Base-by-base conservation (phyloP, 129 eudicot species). In the Dittrichia graveolens region DNA sequence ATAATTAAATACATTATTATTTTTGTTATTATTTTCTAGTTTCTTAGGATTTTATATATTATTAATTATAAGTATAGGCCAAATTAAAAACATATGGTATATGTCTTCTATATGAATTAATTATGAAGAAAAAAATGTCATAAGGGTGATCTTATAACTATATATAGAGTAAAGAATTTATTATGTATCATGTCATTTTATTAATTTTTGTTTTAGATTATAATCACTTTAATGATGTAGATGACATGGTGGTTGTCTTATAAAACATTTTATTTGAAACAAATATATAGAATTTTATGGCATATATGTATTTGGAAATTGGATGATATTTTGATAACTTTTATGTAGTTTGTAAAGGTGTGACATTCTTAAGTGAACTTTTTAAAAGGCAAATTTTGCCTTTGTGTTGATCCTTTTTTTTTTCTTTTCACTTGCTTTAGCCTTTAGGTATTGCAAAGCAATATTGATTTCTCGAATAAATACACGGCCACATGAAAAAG, bases 321-420 rank as follows among this genome's bases (percentile, higher is more conserved):
- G n/a, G 45, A 34, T 34, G 4, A 24, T 10, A 44, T 41, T 12
- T 54, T 34, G 4, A 47, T 9, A 34, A 31, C 16, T 60, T 61
- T 46, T 35, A 44, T 74, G 54, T 64, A 56, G 75, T 40, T 76
- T 37, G 71, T 69, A 77, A 74, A 69, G 75, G 71, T 43, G 71
- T 43, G 43, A 49, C 76, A 77, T 69, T 77, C 58, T 63, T 53
- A 77, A 44, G 39, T 19, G 11, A 69, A 12, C 72, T 69, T 77
- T 77, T 61, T 61, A 31, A 77, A 69, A 77, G 81, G 65, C 65
- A 46, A 47, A 6, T 58, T 67, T 67, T 68, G 53, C 68, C 60
- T 76, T 76, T 59, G 63, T 67, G n/a, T 34, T 61, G 68, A 67
- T 77, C 19, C 63, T 50, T 61, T n/a, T 13, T 60, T 39, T 41